Percentiles rank a stretch among this genome's conserved stretches.
phyloP scores from a whole-genome alignment of 352 stramenopile genomes.

The Bremia lactucae region DNA sequence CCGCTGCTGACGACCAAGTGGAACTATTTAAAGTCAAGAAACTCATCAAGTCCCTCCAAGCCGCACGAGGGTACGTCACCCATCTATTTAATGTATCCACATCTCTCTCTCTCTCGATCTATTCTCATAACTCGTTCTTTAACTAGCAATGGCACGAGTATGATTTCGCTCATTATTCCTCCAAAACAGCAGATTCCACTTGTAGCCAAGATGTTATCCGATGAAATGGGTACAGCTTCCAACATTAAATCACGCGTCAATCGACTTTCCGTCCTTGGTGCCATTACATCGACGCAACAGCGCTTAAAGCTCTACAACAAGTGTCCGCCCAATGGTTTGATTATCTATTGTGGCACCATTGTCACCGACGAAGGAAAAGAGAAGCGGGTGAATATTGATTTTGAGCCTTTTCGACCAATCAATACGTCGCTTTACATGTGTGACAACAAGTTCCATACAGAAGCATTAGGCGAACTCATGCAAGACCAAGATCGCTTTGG shows the following conservation, averaged over 20 bases:
- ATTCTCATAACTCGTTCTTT: not conserved
- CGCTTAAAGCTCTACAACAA: conserved; percentile 98
- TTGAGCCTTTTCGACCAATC: conserved; percentile 99
- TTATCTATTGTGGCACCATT: conserved; percentile 99
- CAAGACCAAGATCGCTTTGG: conserved; percentile 99
- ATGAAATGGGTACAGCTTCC: conserved; percentile 98
- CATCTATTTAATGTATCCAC: too few species aligned
- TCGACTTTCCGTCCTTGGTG: conserved; percentile 94
- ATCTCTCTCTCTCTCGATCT: not conserved
- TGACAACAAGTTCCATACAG: conserved; percentile 99
- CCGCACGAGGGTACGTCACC: conserved; percentile 58
- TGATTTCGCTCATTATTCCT: conserved; percentile 99
- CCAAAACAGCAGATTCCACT: conserved; percentile 97
- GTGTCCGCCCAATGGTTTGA: conserved; percentile 94
- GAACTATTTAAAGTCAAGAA: conserved; percentile 99
- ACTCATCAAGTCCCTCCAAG: conserved; percentile 97
- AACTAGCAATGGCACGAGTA: conserved; percentile 95
- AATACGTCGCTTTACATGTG: conserved; percentile 99
- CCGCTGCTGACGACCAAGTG: conserved; percentile 88
- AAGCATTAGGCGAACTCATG: conserved; percentile 95
- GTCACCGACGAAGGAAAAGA: conserved; percentile 99
- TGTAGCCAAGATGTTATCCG: conserved; percentile 96
- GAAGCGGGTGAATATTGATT: conserved; percentile 99
- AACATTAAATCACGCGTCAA: conserved; percentile 99
- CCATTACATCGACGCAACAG: conserved; percentile 99